Percentiles rank a stretch among this genome's conserved stretches.
These are phyloP conservation scores for Cryptococcus maquisensis DNA, from an alignment of 1,284 basidiomycete genomes.

Conservation along the genomic window DNA sequence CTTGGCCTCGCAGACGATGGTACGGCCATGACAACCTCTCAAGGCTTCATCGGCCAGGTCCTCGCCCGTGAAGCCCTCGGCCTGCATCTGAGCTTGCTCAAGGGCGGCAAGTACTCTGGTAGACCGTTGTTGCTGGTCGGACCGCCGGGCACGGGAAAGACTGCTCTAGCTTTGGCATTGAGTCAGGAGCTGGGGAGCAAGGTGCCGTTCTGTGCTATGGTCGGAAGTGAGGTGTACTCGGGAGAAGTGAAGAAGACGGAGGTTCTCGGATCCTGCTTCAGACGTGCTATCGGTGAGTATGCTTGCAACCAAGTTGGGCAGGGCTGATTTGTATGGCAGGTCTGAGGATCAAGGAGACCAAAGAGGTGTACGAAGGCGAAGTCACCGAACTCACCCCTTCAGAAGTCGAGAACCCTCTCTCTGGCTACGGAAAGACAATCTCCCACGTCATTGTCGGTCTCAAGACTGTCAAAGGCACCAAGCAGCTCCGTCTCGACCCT, in stretches of 20 bases:
- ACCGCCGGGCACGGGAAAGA: constrained; percentile 54
- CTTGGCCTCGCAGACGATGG: constrained; percentile 87
- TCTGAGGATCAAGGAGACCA: constrained; percentile 94
- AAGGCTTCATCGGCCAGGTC: constrained; percentile 88
- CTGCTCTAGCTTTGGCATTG: constrained; percentile 87
- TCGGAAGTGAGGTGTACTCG: constrained; percentile 94
- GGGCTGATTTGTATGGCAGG: constrained; percentile 55
- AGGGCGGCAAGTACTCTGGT: constrained; percentile 44
- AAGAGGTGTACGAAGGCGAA: constrained; percentile 98
- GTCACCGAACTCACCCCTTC: constrained; percentile 94
- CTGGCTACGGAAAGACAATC: constrained; percentile 97
- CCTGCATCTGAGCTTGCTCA: constrained; percentile 42
- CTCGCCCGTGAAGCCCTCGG: constrained; percentile 74
- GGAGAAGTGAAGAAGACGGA: constrained; percentile 99
- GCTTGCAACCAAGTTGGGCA: neutral
- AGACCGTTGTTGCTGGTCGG: constrained; percentile 47
- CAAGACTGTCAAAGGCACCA: constrained; percentile 98
- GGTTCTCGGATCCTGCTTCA: constrained; percentile 91
- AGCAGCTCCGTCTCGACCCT: constrained; percentile 91
- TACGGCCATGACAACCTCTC: constrained; percentile 64
- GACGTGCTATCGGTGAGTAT: constrained; percentile 84
- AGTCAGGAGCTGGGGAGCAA: constrained; percentile 91
- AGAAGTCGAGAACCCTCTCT: constrained; percentile 90
- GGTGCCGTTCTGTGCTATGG: constrained; percentile 98
- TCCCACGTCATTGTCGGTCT: constrained; percentile 94